Percentiles rank a stretch among this genome's conserved stretches.
phyloP scores from a whole-genome alignment of 805 yeast species.

The Komagataella pseudopastoris region DNA sequence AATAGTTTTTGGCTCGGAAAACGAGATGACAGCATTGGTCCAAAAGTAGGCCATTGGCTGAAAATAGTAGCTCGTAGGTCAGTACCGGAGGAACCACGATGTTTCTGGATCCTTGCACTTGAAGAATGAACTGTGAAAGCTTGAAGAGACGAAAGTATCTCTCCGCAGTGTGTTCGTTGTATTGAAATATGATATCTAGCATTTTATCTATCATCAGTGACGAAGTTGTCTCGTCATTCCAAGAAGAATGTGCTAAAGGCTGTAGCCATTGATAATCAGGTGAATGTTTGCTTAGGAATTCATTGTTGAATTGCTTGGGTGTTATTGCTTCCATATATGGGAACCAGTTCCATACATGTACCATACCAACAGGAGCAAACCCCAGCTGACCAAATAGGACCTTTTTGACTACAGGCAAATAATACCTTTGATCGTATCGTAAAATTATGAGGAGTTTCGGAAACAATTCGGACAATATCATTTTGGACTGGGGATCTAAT shows the following conservation, averaged over 20 bases:
- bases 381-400: background rate
- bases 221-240: background rate
- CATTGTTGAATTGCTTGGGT: background rate
- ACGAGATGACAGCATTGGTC: background rate
- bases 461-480: background rate
- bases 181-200: background rate
- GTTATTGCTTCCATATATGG: background rate
- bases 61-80: background rate
- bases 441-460: background rate
- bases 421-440: background rate
- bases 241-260: background rate
- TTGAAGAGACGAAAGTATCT: background rate
- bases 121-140: background rate
- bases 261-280: background rate
- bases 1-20: slow-evolving; percentile 2
- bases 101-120: background rate
- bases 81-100: background rate
- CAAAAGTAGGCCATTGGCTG: background rate
- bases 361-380: background rate
- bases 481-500: background rate
- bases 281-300: background rate
- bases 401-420: background rate
- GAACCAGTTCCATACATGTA: background rate
- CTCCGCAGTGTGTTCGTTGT: background rate
- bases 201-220: background rate